Evolutionary conservation across 164 flowering plant species (phyloP), one percentile per base, ranked within the genome.

Genomic region (Warburgia ugandensis): DNA sequence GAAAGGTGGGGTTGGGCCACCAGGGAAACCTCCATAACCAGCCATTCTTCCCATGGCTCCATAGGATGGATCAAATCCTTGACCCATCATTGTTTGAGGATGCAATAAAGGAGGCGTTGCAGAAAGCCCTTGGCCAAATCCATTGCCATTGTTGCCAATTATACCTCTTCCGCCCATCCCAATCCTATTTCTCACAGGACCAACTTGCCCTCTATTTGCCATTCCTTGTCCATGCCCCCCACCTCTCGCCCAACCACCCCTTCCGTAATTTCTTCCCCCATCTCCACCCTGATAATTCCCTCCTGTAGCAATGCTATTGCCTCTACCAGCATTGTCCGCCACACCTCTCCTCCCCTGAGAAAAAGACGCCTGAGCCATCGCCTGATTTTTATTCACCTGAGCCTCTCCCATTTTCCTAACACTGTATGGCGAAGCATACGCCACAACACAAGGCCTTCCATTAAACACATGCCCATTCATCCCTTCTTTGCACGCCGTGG

Each of bases 351-450:
- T 66, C 19, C 62, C 56, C 40, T 72, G 87, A 16, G 58, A 5
- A 45, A 45, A 40, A 21, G 58, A 8, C 13, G 68, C 4, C 67
- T 77, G 85, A 17, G 68, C 14, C 29, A 57, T 50, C 50, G 70
- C 74, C 35, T 84, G 91, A 56, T 59, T 85, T 63, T 78, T 76
- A 50, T 71, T 85, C 47, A 81, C 67, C 61, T 77, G 85, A 22
- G 92, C 87, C 62, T 81, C 92, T 32, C 95, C 95, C 97, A 83
- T 85, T 57, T 67, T 74, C 74, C 81, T 81, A 47, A 88, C 70
- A 55, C 61, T 72, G 47, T 48, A 71, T 3, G 90, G 94, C 0
- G 94, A 81, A 25, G 94, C 89, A 67, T 46, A 79, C 4, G 85
- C 90, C 45, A 89, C 95, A 29, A 86, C 87, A 68, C 97, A 86